These are phyloP conservation scores for Berkeleyomyces basicola DNA, from an alignment of 2,329 filamentous ascomycete species.

Conservation along the genomic window DNA sequence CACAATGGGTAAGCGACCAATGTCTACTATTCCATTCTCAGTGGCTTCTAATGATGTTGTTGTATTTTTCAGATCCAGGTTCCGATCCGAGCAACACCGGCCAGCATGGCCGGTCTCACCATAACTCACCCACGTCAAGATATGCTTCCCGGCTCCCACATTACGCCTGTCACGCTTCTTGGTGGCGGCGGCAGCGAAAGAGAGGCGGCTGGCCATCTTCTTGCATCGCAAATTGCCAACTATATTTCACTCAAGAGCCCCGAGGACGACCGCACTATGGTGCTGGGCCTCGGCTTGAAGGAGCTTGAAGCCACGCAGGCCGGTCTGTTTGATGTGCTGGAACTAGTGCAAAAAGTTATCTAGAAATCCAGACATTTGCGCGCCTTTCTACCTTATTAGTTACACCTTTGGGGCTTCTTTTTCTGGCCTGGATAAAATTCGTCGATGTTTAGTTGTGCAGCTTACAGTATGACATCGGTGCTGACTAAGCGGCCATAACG, in stretches of 20 bases:
- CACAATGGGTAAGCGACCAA: conserved; percentile 67
- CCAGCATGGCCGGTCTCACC: conserved; percentile 10
- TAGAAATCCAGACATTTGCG: conserved; percentile 19
- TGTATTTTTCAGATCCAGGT: conserved; percentile 48
- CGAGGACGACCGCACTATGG: conserved; percentile 41
- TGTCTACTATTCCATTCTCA: not conserved
- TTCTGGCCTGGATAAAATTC: not conserved
- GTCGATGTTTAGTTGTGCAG: not conserved
- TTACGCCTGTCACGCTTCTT: conserved; percentile 75
- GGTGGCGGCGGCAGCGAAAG: conserved; percentile 66
- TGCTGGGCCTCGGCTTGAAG: conserved; percentile 43
- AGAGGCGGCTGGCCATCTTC: conserved; percentile 72
- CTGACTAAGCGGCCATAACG: not conserved
- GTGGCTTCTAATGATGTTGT: not conserved
- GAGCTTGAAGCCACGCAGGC: conserved; percentile 35
- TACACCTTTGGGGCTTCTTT: not conserved
- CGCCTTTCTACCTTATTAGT: not conserved
- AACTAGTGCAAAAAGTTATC: conserved; percentile 42
- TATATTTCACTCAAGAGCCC: conserved; percentile 57
- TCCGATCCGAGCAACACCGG: conserved; percentile 49
- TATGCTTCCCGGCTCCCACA: conserved; percentile 59
- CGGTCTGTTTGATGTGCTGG: conserved; percentile 47
- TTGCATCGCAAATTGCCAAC: conserved; percentile 78
- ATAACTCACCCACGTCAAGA: conserved; percentile 2
- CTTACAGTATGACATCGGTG: not conserved